Percentiles rank a stretch among this genome's conserved stretches.
Evolutionary conservation across 2,329 filamentous ascomycete genomes (phyloP).

Genomic region (Exophiala phaeomuriformis): DNA sequence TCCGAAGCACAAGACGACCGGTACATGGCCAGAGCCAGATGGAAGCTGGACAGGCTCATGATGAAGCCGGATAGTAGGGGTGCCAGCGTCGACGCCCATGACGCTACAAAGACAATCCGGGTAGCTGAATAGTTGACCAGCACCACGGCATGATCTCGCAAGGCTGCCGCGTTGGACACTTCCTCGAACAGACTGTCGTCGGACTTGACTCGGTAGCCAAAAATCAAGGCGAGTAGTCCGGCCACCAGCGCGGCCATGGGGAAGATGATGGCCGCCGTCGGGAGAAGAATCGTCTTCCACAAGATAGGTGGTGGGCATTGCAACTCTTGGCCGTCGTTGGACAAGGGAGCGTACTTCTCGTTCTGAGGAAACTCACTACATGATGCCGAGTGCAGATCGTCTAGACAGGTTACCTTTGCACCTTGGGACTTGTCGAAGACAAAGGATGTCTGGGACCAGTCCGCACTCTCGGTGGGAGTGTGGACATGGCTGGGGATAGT

Average conservation of each 20-base stretch:
- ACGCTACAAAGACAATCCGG: conserved; percentile 23
- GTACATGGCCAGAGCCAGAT: conserved; percentile 13
- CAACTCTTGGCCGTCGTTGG: conserved; percentile 1
- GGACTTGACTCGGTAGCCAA: conserved; percentile 21
- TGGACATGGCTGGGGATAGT: conserved; percentile 2
- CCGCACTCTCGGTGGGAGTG: conserved; percentile 4
- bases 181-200: conserved; percentile 12
- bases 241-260: conserved; percentile 23
- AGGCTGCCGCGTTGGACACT: conserved; percentile 11
- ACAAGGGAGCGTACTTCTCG: conserved; percentile 15
- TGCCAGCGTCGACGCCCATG: conserved; percentile 23
- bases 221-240: conserved; percentile 20
- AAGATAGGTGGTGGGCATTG: conserved; percentile 9
- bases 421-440: conserved; percentile 6
- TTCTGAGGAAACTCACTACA: conserved; percentile 11
- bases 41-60: conserved; percentile 20
- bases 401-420: conserved; percentile 2
- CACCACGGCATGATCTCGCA: conserved; percentile 15
- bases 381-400: conserved; percentile 2
- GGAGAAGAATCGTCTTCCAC: conserved; percentile 19
- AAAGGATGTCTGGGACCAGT: conserved; percentile 15
- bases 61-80: conserved; percentile 24
- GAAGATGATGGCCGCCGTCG: conserved; percentile 17
- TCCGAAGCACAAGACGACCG: conserved; percentile 8
- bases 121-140: conserved; percentile 26